Evolutionary conservation across 2,329 filamentous ascomycete genomes (phyloP).

Genomic region (Leptoxyphium fumago): DNA sequence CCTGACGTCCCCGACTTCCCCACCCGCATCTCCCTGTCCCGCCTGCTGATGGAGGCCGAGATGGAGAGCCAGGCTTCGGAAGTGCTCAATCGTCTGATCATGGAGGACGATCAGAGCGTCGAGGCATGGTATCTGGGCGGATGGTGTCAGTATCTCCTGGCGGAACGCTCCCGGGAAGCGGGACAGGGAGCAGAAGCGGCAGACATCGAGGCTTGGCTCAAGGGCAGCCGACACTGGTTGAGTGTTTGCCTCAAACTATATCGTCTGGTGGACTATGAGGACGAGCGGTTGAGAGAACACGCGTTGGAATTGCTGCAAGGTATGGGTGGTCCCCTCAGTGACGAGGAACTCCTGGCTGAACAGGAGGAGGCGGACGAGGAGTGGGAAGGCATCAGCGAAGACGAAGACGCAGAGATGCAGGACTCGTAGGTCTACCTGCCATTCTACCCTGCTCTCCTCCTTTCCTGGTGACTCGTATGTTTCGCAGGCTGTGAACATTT

Average conservation of each 20-base stretch:
- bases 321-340: constrained; percentile 27
- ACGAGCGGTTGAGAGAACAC: constrained; percentile 62
- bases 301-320: constrained; percentile 51
- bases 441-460: not conserved
- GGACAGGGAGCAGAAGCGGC: constrained; percentile 13
- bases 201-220: constrained; percentile 41
- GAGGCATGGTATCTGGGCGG: constrained; percentile 96
- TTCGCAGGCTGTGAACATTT: not conserved
- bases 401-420: constrained; percentile 19
- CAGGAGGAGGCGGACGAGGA: constrained; percentile 24
- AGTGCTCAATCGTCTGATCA: constrained; percentile 68
- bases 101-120: constrained; percentile 85
- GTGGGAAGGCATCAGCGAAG: constrained; percentile 22
- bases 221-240: constrained; percentile 69
- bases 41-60: constrained; percentile 78
- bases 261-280: constrained; percentile 65
- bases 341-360: constrained; percentile 28
- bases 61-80: constrained; percentile 74
- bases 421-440: constrained; percentile 11
- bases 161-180: constrained; percentile 30
- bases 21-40: constrained; percentile 65
- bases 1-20: constrained; percentile 70
- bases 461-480: constrained; percentile 10
- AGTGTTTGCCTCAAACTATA: constrained; percentile 71
- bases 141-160: constrained; percentile 74